Percentiles rank a stretch among this genome's conserved stretches.
Evolutionary conservation across 1,284 basidiomycete species (phyloP).

Genomic region (Fomitopsis betulina): DNA sequence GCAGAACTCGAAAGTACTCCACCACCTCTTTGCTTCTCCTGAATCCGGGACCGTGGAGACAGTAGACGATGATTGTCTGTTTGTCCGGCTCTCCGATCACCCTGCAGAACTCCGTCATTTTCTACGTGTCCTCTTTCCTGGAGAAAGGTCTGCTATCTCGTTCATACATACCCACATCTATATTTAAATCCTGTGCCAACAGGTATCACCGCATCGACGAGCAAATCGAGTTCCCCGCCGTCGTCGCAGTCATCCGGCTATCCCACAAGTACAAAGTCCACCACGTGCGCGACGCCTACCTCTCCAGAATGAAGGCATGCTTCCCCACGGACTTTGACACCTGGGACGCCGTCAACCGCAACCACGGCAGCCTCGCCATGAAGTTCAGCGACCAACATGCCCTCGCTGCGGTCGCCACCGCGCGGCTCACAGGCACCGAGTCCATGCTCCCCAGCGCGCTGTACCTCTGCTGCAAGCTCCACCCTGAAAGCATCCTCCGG

Average conservation of each 20-base stretch:
- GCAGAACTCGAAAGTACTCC: background rate
- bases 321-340: background rate
- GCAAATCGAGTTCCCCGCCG: constrained; percentile 6
- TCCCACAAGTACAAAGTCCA: background rate
- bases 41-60: background rate
- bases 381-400: background rate
- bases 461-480: background rate
- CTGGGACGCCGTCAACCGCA: background rate
- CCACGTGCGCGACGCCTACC: background rate
- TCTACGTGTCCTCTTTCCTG: background rate
- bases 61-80: background rate
- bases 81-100: background rate
- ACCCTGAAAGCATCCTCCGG: background rate
- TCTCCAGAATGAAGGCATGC: background rate
- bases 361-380: background rate
- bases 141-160: background rate
- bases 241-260: background rate
- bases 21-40: background rate
- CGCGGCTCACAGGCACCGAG: background rate
- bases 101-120: background rate
- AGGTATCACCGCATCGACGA: background rate
- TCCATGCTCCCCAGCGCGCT: background rate
- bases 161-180: too few species aligned
- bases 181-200: background rate
- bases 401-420: background rate